Base-by-base conservation (phyloP, 2,329 filamentous ascomycete species). In the Monosporascus sp. region DNA sequence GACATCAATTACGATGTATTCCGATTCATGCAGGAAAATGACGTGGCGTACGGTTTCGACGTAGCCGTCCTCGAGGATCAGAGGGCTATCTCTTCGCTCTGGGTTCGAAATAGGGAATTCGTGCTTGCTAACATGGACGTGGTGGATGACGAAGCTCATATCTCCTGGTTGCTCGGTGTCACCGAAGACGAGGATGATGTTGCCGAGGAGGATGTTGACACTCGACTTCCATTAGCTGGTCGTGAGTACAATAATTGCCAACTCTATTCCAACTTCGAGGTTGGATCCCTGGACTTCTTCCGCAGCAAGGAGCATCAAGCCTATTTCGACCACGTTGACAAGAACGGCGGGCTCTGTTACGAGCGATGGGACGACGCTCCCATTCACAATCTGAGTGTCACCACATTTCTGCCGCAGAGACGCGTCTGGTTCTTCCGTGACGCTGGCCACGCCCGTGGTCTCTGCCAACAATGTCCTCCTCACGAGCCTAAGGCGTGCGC, bases 1-100 rank as follows among this genome's bases (percentile, higher is more conserved):
- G 70, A 80, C 56, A 81, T 95, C 57, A 84, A 91, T 66, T 94
- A 95, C 65, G 91, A 95, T 65, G 83, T 94, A 31, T 95, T 95
- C 74, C 82, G 85, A 47, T 92, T 86, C 74, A 93, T 95, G 89
- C 78, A 84, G 58, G 89, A 95, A 64, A 84, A 89, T 68, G 86
- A 91, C 66, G 88, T 93, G 67, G 88, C 85, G 11, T 94, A 94
- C 65, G 90, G 80, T 14, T 83, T 82, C 65, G 82, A 78, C 55
- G 76, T 78, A 63, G 73, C 74, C 24, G 72, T 75, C 43, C 65
- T 78, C 27, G 73, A 77, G 52, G 71, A 76, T 50, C 71, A 71
- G 6, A 69, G 71, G 31, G 68, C 74, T 11, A 73, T 76, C 48
- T 68, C 70, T 11, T 70, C 67, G 3, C 68, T 81, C 17, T 80